Base-by-base conservation (phyloP, 352 stramenopile species). In the Globisporangium abappressorium region DNA sequence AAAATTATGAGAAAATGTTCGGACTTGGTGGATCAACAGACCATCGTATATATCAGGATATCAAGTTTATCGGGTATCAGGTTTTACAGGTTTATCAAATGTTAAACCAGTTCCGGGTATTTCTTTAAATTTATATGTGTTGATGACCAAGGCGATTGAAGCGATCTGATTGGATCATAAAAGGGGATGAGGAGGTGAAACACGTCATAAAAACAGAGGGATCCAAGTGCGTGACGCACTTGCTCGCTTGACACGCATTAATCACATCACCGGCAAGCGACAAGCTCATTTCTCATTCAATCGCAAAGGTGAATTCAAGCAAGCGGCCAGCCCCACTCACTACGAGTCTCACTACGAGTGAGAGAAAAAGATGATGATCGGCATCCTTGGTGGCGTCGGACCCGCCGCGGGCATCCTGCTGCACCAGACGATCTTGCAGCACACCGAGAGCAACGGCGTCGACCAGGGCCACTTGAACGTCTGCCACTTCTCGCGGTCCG, bases 401-500 rank as follows among this genome's bases (percentile, higher is more conserved):
- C 79, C 79, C 0, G 79, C 79, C 5, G 79, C 79, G 7, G 79
- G 79, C 20, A 74, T 87, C 15, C 59, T 87, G 61, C 61, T 87
- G n/a, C 79, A 87, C 64, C 79, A 87, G 63, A 75, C 71, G 30
- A 80, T 87, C 36, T 65, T 87, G 28, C 70, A 80, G 63, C 73
- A 85, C 51, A 87, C 79, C 1, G 70, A 75, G 20, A 87, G 73
- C 67, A 49, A 71, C 15, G 79, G 79, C 24, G n/a, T 80, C 6
- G 79, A 87, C 62, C 73, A 85, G 46, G 79, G 79, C 34, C 79
- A 87, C 64, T 64, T 87, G 15, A 71, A 74, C 28, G 75, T 87
- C 26, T 78, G 70, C 62, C 79, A 87, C 63, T 58, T 87, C 56
- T 87, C 79, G 30, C 70, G 73, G 22, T 81, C 77, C 2, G 73